These are phyloP conservation scores for Chaetomium sp. DNA, from an alignment of 2,329 filamentous ascomycete species.

Conservation along the genomic window DNA sequence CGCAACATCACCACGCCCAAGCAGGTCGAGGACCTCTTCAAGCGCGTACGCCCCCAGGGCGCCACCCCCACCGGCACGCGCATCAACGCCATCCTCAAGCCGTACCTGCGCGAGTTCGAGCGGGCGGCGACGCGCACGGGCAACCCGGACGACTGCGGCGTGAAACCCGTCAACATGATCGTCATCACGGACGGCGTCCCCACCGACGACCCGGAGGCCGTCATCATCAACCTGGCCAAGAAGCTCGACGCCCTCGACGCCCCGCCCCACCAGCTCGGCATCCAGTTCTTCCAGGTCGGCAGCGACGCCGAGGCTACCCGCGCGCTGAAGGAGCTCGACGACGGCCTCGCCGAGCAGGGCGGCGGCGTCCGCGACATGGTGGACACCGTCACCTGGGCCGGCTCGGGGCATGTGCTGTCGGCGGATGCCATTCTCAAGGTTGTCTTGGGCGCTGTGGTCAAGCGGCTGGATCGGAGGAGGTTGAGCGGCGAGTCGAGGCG, in stretches of 20 bases:
- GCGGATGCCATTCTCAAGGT: slow-evolving; percentile 77
- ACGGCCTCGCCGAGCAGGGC: slow-evolving; percentile 60
- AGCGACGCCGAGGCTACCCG: slow-evolving; percentile 65
- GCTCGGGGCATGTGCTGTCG: slow-evolving; percentile 54
- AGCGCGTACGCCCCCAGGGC: slow-evolving; percentile 62
- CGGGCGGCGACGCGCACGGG: slow-evolving; percentile 38
- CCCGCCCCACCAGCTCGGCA: slow-evolving; percentile 78
- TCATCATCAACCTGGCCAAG: slow-evolving; percentile 67
- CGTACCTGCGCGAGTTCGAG: slow-evolving; percentile 66
- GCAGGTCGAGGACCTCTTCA: slow-evolving; percentile 70
- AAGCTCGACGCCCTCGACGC: slow-evolving; percentile 71
- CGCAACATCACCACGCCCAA: slow-evolving; percentile 61
- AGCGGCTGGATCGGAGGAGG: slow-evolving; percentile 58
- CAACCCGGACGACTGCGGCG: slow-evolving; percentile 45
- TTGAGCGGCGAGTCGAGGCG: slow-evolving; percentile 7
- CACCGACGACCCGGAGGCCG: slow-evolving; percentile 73
- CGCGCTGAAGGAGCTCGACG: slow-evolving; percentile 73
- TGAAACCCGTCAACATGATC: slow-evolving; percentile 71
- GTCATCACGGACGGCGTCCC: slow-evolving; percentile 88
- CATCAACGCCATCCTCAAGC: slow-evolving; percentile 69
- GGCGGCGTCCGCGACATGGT: slow-evolving; percentile 79
- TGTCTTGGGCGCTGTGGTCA: slow-evolving; percentile 76
- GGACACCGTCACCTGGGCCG: slow-evolving; percentile 78
- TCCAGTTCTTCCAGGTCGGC: slow-evolving; percentile 97
- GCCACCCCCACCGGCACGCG: slow-evolving; percentile 75